Base-by-base conservation (phyloP, 352 stramenopile species). In the Phytopythium chamaehyphon region DNA sequence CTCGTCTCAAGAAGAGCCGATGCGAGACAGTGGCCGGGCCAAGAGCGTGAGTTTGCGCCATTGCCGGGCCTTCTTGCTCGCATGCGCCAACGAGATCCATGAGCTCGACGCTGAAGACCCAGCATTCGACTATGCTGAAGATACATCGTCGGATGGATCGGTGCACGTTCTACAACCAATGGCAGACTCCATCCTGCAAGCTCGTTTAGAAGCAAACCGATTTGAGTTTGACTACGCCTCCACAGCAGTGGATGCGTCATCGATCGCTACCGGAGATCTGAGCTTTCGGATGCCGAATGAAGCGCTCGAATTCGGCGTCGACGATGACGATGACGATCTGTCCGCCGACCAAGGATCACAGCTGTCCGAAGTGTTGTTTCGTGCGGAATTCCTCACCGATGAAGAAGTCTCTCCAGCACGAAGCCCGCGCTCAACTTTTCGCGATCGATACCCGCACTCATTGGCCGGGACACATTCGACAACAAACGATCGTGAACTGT, bases 71-170 rank as follows among this genome's bases (percentile, higher is more conserved):
- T 92, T 90, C 47, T 47, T 92, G 40, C 69, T 88, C 8, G 78
- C 81, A 24, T 90, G 78, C 54, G 74, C 73, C 12, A 92, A 90
- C 60, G 78, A 92, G 51, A 90, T 92, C 63, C 73, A 88, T 57
- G 78, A 92, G 21, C 64, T 90, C 11, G 78, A 92, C 40, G 80
- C 83, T 15, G 65, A 73, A n/a, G 71, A 76, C 50, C 66, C 79
- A 9, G 59, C 51, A 19, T 89, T 90, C 26, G 82, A 92, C 66
- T 90, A 92, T 39, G 75, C 75, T 18, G 77, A 87, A 28, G 66
- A 83, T 44, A 81, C 66, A 6, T 18, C 52, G 42, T 69, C 57
- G 8, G 58, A 53, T 10, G 39, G 46, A 28, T 16, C 16, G 42
- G 2, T 22, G 12, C 10, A 24, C 10, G 54, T 47, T 36, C 6